A percentile compares a stretch with the other conserved stretches of the same genome.
These are phyloP conservation scores for Vitis hybrid DNA, from an alignment of 177 flowering plant genomes.

Conservation along the genomic window DNA sequence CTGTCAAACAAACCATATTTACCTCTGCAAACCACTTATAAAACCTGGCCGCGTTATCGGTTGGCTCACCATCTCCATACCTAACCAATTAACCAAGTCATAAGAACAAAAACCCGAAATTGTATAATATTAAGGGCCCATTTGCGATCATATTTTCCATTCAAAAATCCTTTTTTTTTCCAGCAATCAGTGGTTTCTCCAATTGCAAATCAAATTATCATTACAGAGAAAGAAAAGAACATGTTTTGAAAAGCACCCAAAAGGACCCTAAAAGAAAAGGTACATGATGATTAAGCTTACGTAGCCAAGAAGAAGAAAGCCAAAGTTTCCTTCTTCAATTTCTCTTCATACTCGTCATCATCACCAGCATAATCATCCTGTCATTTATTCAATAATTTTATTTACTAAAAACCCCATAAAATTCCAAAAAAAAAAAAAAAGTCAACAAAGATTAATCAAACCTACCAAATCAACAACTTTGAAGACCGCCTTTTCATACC, in stretches of 20 bases:
- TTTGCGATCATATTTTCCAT: too few species aligned
- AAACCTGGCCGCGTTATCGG: conserved; percentile 93
- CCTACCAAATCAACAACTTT: conserved; percentile 79
- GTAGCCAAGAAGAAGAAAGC: conserved; percentile 90
- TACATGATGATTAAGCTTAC: conserved; percentile 40
- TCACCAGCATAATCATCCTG: conserved; percentile 95
- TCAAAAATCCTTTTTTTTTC: too few species aligned
- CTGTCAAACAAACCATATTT: neutral
- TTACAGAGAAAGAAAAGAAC: neutral
- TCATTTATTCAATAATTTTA: neutral
- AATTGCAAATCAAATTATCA: too few species aligned
- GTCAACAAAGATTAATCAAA: neutral
- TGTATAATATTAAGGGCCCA: too few species aligned
- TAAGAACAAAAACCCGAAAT: neutral
- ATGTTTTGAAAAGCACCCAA: too few species aligned
- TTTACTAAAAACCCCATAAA: neutral
- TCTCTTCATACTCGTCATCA: conserved; percentile 84
- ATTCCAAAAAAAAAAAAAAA: neutral
- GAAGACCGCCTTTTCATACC: conserved; percentile 69
- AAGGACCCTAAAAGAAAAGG: neutral
- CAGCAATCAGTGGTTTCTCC: too few species aligned
- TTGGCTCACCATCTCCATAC: conserved; percentile 98
- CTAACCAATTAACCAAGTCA: conserved; percentile 26
- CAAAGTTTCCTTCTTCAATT: conserved; percentile 72
- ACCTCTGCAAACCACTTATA: conserved; percentile 96